Conservation (phyloP, 805 yeast genomes). For the Yamadazyma nakazawae region DNA sequence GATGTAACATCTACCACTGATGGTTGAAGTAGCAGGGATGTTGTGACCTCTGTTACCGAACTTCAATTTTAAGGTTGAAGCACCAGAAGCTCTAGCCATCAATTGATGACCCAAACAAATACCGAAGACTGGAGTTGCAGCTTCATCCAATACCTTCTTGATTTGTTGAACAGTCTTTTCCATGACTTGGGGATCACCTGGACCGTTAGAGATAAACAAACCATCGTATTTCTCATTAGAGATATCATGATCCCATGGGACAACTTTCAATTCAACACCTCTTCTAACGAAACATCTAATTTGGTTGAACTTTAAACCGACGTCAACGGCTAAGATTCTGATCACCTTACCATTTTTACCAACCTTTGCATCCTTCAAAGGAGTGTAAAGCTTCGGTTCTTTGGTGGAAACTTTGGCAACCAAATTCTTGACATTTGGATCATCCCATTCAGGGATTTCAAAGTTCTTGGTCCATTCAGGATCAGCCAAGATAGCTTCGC, state of each 20-base stretch:
- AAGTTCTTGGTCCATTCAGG: slow-evolving; percentile 59
- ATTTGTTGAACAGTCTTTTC: slow-evolving; percentile 61
- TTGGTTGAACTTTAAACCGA: slow-evolving; percentile 97
- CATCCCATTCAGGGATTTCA: slow-evolving; percentile 82
- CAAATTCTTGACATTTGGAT: slow-evolving; percentile 87
- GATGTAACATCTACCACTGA: slow-evolving; percentile 94
- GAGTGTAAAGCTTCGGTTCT: slow-evolving; percentile 73
- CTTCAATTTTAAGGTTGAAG: slow-evolving; percentile 84
- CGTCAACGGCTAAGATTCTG: slow-evolving; percentile 88
- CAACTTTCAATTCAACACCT: slow-evolving; percentile 94
- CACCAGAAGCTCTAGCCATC: slow-evolving; percentile 93
- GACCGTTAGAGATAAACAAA: slow-evolving; percentile 95
- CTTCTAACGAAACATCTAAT: slow-evolving; percentile 94
- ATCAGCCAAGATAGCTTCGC: slow-evolving; percentile 27
- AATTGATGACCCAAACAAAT: slow-evolving; percentile 98
- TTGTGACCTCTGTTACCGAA: slow-evolving; percentile 99
- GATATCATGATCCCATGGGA: slow-evolving; percentile 93
- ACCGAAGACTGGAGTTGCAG: slow-evolving; percentile 90
- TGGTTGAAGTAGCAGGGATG: slow-evolving; percentile 88
- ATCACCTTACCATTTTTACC: slow-evolving; percentile 72
- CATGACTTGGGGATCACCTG: slow-evolving; percentile 97
- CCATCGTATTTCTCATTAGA: slow-evolving; percentile 85
- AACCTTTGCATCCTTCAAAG: slow-evolving; percentile 51
- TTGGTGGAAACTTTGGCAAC: slow-evolving; percentile 86
- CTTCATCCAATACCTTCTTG: slow-evolving; percentile 53